Conservation (phyloP, 2,329 filamentous ascomycete species). For the Trichoderma oligosporum region DNA sequence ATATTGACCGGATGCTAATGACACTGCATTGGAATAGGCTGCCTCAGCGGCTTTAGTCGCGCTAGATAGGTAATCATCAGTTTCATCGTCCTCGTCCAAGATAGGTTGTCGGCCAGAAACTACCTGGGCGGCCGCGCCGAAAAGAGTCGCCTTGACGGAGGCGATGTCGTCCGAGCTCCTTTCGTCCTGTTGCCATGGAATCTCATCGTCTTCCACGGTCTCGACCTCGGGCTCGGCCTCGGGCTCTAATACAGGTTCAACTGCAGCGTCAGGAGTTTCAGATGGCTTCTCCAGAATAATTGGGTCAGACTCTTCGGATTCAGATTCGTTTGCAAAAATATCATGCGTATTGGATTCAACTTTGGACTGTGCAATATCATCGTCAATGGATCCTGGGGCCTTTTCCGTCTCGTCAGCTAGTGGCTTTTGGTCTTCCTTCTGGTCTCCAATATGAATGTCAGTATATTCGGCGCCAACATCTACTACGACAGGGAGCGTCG, state of each 20-base stretch:
- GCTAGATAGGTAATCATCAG: conserved; percentile 35
- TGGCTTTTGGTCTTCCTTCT: conserved; percentile 8
- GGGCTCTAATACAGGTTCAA: not conserved
- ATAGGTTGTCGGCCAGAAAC: conserved; percentile 47
- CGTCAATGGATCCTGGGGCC: not conserved
- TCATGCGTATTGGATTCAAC: not conserved
- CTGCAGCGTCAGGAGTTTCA: not conserved
- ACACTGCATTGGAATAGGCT: conserved; percentile 62
- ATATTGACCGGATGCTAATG: conserved; percentile 64
- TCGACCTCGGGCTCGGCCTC: conserved; percentile 26
- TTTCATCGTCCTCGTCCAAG: conserved; percentile 46
- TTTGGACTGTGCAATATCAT: not conserved
- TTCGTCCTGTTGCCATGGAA: conserved; percentile 23
- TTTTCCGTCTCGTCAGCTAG: not conserved
- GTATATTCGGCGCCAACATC: not conserved
- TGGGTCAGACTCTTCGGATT: not conserved
- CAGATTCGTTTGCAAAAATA: not conserved
- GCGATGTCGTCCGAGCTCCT: conserved; percentile 28
- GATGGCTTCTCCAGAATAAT: not conserved
- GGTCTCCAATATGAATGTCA: not conserved
- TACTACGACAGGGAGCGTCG: not conserved
- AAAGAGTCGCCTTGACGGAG: conserved; percentile 44
- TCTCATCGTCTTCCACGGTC: conserved; percentile 28
- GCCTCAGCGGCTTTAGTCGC: conserved; percentile 47
- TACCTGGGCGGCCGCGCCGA: conserved; percentile 50